Evolutionary conservation across 2,329 filamentous ascomycete genomes (phyloP).

Genomic region (Claviceps humidiphila): DNA sequence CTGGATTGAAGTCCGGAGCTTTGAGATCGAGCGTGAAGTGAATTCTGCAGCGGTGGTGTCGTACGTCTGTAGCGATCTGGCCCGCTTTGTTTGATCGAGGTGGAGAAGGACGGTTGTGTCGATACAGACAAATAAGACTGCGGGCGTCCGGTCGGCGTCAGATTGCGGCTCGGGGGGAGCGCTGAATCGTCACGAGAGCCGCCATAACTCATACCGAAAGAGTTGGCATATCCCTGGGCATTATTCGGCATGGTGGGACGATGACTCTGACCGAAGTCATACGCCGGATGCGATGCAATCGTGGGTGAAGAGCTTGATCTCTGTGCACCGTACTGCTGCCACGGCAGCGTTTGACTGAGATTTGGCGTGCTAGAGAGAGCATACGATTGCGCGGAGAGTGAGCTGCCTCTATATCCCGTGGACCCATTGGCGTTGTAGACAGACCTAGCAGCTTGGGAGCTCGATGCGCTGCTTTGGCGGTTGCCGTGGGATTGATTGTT

Average conservation of each 20-base stretch:
- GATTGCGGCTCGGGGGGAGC: conserved; percentile 28
- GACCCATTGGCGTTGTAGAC: conserved; percentile 19
- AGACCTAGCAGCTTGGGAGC: conserved; percentile 19
- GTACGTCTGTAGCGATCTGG: conserved; percentile 69
- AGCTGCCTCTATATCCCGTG: conserved; percentile 40
- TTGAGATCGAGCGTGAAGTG: conserved; percentile 24
- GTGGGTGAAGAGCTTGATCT: conserved; percentile 34
- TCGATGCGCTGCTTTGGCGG: conserved; percentile 34
- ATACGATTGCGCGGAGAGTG: conserved; percentile 58
- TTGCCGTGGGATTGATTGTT: conserved; percentile 34
- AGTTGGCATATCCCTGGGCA: conserved; percentile 25
- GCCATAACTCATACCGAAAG: conserved; percentile 21
- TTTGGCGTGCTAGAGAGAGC: conserved; percentile 61
- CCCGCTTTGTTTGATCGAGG: conserved; percentile 32
- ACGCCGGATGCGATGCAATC: conserved; percentile 21
- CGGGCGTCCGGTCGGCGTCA: conserved; percentile 25
- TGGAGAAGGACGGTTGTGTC: conserved; percentile 34
- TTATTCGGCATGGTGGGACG: conserved; percentile 18
- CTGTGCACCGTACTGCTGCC: conserved; percentile 36
- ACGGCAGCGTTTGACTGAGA: conserved; percentile 40
- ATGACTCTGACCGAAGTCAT: conserved; percentile 12
- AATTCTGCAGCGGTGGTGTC: conserved; percentile 30
- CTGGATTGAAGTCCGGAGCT: conserved; percentile 21
- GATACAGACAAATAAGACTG: conserved; percentile 29
- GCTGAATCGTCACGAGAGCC: conserved; percentile 41